Evolutionary conservation across 306 rosid species (phyloP), one percentile per base, ranked within the genome.

Genomic region (Dalbergia cultrata): DNA sequence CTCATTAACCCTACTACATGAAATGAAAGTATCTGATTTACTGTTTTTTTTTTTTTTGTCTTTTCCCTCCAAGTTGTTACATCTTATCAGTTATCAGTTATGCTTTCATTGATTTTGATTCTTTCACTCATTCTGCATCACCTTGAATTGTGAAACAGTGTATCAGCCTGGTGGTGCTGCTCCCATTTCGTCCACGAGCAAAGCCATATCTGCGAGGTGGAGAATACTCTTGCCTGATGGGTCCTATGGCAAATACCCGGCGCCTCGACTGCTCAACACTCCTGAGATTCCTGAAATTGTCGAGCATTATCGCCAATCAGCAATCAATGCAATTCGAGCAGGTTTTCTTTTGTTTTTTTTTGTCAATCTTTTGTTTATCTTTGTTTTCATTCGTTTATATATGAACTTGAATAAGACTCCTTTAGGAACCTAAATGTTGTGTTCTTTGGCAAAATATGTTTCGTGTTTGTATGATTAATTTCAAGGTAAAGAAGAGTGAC

Each of bases 121-220:
- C 41, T 5, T 44, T 65, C 66, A 53, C 70, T 73, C 41, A 53
- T 60, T 49, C 21, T 73, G 35, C 33, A 14, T 41, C 62, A 56
- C n/a, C 19, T 16, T 81, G 67, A 41, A 13, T 72, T 19, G 31
- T 26, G 31, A 44, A 77, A 35, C 83, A 95, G 99, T 88, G 79
- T 88, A 88, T 86, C 99, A 93, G 85, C 94, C 93, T 17, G 83
- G 90, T 58, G 96, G 90, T 54, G 87, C 79, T 6, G 60, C 91
- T 6, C 98, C 99, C 0, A 87, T 95, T 70, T 95, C 99, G 1
- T 91, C 99, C 45, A 91, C 98, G 1, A 72, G 21, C 80, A 88
- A 81, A 44, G 88, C 97, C 34, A 64, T 95, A 34, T 91, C 96
- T 0, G 75, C 66, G 22, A 87, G 95, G 71, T 95, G 98, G 98